phyloP scores from a whole-genome alignment of 495 filamentous ascomycete species.

The Chaetomium fimeti region DNA sequence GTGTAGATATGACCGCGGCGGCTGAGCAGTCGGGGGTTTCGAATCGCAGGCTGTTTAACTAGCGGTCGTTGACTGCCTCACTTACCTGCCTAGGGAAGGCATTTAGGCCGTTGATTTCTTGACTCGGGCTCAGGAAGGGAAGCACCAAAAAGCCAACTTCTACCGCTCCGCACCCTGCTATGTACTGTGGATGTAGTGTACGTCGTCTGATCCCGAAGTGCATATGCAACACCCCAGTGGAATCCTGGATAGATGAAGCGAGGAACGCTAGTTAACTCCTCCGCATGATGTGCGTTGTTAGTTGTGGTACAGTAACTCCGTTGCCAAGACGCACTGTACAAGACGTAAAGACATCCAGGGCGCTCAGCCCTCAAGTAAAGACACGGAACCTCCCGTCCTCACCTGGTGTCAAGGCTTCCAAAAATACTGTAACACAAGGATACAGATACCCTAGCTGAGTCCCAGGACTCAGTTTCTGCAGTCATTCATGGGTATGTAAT shows the following conservation, averaged over 20 bases:
- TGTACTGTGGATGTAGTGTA: too few species aligned
- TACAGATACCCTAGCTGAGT: background rate
- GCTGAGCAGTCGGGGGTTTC: too few species aligned
- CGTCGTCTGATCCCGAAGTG: background rate
- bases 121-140: too few species aligned
- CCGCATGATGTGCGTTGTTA: background rate
- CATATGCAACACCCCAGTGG: background rate
- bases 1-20: too few species aligned
- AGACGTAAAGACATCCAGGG: background rate
- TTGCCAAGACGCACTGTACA: conserved; percentile 9
- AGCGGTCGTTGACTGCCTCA: too few species aligned
- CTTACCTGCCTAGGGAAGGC: too few species aligned
- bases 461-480: background rate
- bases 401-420: background rate
- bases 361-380: background rate
- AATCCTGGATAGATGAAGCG: background rate
- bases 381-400: background rate
- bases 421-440: conserved; percentile 1
- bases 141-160: too few species aligned
- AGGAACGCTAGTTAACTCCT: background rate
- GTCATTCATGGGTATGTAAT: background rate
- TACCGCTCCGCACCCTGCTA: background rate
- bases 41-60: too few species aligned
- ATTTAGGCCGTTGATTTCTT: background rate
- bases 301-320: conserved; percentile 11